Percentiles rank a stretch among this genome's conserved stretches.
phyloP scores from a whole-genome alignment of 176 grass and related monocot genomes.

The Carex kokanica region DNA sequence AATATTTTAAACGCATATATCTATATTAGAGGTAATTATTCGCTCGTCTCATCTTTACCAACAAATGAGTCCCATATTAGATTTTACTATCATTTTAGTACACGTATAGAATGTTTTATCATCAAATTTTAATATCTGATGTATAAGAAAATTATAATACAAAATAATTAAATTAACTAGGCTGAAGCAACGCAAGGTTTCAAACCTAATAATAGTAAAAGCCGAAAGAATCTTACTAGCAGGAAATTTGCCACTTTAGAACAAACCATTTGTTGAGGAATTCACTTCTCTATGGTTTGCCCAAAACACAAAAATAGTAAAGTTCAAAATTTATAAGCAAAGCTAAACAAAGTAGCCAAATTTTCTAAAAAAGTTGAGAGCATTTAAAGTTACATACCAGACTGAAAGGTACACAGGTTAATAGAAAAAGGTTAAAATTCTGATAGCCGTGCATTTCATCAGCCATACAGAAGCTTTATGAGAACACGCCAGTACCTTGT shows the following conservation, averaged over 20 bases:
- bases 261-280: background rate
- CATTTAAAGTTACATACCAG: background rate
- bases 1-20: too few relatives aligned
- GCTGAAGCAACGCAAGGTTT: too few relatives aligned
- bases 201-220: background rate
- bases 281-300: background rate
- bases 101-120: too few relatives aligned
- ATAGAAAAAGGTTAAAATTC: background rate
- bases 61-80: too few relatives aligned
- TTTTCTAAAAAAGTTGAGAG: background rate
- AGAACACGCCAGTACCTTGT: slow-evolving; percentile 78
- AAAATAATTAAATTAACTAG: too few relatives aligned
- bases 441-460: background rate
- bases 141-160: too few relatives aligned
- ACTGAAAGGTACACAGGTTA: background rate
- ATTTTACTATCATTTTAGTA: too few relatives aligned
- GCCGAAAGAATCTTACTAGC: background rate
- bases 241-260: background rate
- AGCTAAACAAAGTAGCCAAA: background rate
- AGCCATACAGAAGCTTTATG: slow-evolving; percentile 30
- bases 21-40: too few relatives aligned
- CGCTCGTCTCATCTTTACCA: too few relatives aligned
- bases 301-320: background rate
- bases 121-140: too few relatives aligned
- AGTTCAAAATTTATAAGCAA: background rate